These are phyloP conservation scores for Actinomortierella ambigua DNA, from an alignment of 371 early-diverging fungal genomes.

Conservation along the genomic window DNA sequence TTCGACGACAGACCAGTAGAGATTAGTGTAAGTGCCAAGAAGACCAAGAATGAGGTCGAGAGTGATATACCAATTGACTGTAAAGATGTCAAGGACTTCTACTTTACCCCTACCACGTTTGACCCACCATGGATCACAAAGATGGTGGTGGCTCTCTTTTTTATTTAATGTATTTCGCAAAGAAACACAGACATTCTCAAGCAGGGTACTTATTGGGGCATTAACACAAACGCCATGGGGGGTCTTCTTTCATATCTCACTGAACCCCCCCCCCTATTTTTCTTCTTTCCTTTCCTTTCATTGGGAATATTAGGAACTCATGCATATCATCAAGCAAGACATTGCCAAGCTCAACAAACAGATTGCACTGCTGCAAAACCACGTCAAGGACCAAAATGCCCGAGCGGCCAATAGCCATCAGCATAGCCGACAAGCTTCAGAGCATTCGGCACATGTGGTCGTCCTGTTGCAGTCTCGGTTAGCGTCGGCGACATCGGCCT, in stretches of 20 bases:
- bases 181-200: too few relatives aligned
- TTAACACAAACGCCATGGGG: not conserved
- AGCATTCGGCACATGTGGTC: constrained; percentile 92
- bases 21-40: constrained; percentile 56
- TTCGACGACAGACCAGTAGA: constrained; percentile 80
- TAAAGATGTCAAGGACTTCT: not conserved
- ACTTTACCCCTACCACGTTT: too few relatives aligned
- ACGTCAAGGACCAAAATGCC: constrained; percentile 46
- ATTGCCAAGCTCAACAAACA: constrained; percentile 92
- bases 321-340: constrained; percentile 93
- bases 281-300: constrained; percentile 4
- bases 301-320: constrained; percentile 83
- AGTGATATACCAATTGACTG: too few relatives aligned
- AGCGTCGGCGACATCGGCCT: constrained; percentile 85
- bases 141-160: too few relatives aligned
- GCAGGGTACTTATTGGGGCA: too few relatives aligned
- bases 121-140: too few relatives aligned
- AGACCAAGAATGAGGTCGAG: too few relatives aligned
- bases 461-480: constrained; percentile 90
- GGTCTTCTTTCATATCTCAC: not conserved
- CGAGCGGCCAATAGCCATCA: constrained; percentile 53
- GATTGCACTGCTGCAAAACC: constrained; percentile 82
- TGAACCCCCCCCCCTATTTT: too few relatives aligned
- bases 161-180: too few relatives aligned
- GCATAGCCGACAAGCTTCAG: constrained; percentile 74